These are phyloP conservation scores for Aristolochia fimbriata DNA, from an alignment of 164 flowering plant species.

Conservation along the genomic window DNA sequence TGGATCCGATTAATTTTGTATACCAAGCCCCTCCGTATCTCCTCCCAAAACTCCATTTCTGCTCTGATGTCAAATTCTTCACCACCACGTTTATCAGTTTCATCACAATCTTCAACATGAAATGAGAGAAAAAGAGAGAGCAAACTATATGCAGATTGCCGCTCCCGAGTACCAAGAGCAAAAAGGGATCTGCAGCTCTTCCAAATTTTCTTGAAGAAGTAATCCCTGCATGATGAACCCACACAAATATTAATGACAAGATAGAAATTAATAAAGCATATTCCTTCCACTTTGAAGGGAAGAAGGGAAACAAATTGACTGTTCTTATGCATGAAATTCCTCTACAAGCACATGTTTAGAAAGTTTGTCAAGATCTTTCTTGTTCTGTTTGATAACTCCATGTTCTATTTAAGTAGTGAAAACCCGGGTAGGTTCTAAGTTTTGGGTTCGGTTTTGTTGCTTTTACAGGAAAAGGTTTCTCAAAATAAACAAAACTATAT, in stretches of 20 bases:
- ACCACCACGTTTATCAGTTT: conserved; percentile 13
- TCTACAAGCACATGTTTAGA: too few species aligned
- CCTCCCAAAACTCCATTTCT: conserved; percentile 67
- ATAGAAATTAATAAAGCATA: too few species aligned
- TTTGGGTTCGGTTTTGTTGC: too few species aligned
- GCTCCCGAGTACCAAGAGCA: conserved; percentile 54
- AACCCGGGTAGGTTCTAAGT: too few species aligned
- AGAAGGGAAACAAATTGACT: too few species aligned
- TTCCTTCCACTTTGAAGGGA: too few species aligned
- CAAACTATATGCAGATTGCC: conserved; percentile 67
- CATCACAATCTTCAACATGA: conserved; percentile 20
- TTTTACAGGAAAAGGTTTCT: too few species aligned
- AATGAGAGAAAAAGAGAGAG: conserved; percentile 57
- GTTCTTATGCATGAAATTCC: too few species aligned
- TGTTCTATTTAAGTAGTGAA: too few species aligned
- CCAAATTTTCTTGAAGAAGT: conserved; percentile 53
- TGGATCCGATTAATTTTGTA: background rate
- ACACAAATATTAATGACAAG: background rate
- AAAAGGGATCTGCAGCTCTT: conserved; percentile 56
- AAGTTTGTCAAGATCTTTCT: too few species aligned
- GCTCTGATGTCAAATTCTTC: conserved; percentile 47
- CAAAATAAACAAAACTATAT: too few species aligned
- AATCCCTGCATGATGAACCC: conserved; percentile 33
- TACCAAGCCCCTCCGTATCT: conserved; percentile 87
- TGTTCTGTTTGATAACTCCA: too few species aligned